These are phyloP conservation scores for Candida loeiensis DNA, from an alignment of 805 yeast species.

Conservation along the genomic window DNA sequence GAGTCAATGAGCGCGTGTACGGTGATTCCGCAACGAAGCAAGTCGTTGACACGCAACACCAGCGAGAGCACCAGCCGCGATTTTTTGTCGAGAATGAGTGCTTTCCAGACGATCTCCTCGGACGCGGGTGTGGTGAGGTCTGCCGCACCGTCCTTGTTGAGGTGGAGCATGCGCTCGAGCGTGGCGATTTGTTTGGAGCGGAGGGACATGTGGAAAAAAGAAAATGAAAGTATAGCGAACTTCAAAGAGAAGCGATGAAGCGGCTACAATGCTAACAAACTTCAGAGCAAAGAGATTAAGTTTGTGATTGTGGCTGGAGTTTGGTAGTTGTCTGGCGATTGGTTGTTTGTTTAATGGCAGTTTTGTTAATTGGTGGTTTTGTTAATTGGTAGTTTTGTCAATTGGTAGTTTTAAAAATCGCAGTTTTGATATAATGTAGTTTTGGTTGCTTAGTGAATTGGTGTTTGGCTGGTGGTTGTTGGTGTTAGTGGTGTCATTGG, in stretches of 20 bases:
- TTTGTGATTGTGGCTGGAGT: too few species aligned
- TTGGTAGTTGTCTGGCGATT: too few species aligned
- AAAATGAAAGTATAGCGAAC: neutral
- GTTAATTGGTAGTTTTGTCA: too few species aligned
- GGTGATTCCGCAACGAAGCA: slow-evolving; percentile 87
- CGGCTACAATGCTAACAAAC: neutral
- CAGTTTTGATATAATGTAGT: too few species aligned
- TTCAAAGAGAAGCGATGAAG: too few species aligned
- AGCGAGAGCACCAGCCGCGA: slow-evolving; percentile 87
- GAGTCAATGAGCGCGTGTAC: slow-evolving; percentile 74
- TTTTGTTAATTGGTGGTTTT: too few species aligned
- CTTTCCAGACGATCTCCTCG: slow-evolving; percentile 86
- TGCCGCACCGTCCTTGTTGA: slow-evolving; percentile 61
- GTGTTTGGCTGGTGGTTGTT: too few species aligned
- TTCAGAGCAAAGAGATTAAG: neutral
- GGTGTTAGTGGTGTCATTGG: too few species aligned
- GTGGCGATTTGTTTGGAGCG: slow-evolving; percentile 25
- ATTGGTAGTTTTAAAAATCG: too few species aligned
- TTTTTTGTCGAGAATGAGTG: slow-evolving; percentile 71
- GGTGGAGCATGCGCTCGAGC: slow-evolving; percentile 79
- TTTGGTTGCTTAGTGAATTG: too few species aligned
- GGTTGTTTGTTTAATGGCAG: too few species aligned
- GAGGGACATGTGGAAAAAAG: slow-evolving; percentile 12
- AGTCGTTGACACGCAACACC: slow-evolving; percentile 87
- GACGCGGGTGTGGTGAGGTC: slow-evolving; percentile 53